Percentiles rank a stretch among this genome's conserved stretches.
phyloP scores from a whole-genome alignment of 495 filamentous ascomycete genomes.

The Tuber umbilicatum region DNA sequence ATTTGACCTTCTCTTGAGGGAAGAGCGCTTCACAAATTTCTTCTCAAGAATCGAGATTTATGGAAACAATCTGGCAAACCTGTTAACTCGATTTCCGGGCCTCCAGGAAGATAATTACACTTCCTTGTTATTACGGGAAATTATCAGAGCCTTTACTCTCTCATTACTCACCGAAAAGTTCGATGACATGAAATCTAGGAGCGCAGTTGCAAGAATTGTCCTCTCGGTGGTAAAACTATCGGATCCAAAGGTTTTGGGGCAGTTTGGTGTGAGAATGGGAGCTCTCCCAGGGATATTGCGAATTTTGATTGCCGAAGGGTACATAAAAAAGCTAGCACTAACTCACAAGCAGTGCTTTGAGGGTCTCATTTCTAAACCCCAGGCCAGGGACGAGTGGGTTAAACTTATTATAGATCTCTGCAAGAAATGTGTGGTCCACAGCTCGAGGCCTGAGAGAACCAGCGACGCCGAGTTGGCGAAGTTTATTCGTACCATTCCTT shows the following conservation, averaged over 20 bases:
- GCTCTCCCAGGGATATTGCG: slow-evolving; percentile 10
- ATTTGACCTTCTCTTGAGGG: slow-evolving; percentile 8
- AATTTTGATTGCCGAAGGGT: slow-evolving; percentile 6
- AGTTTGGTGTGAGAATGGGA: slow-evolving; percentile 12
- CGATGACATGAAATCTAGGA: background rate
- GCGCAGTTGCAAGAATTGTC: slow-evolving; percentile 5
- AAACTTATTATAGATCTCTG: background rate
- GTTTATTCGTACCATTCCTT: background rate
- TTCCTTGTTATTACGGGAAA: slow-evolving; percentile 5
- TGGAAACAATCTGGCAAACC: slow-evolving; percentile 1
- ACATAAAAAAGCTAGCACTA: background rate
- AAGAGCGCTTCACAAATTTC: slow-evolving; percentile 8
- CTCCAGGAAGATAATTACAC: background rate
- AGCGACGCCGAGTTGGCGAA: background rate
- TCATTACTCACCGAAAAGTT: slow-evolving; percentile 11
- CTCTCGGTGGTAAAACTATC: slow-evolving; percentile 9
- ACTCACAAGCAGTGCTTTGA: background rate
- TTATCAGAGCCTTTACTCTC: slow-evolving; percentile 11
- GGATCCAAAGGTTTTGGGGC: background rate
- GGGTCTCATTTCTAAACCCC: background rate
- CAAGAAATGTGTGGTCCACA: background rate
- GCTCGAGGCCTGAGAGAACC: no score
- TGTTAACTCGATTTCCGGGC: background rate
- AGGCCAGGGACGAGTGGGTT: background rate
- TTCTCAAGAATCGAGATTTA: slow-evolving; percentile 8